Base-by-base conservation (phyloP, 305 asterid species). In the Solanum aculeatissimum region DNA sequence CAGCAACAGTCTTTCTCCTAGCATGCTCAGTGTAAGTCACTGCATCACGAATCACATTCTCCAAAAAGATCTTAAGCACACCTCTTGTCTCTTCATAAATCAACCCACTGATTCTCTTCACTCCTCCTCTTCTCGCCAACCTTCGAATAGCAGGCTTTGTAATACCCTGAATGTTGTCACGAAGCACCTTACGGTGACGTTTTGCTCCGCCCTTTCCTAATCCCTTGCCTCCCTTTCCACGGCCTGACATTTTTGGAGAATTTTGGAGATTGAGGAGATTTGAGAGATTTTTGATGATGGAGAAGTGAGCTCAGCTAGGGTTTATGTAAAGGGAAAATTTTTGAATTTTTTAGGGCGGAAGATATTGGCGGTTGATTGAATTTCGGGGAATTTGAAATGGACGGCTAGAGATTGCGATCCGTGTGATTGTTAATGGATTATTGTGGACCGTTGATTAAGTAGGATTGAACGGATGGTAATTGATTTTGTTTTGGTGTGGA, bases 151-250 rank as follows among this genome's bases (percentile, higher is more conserved):
- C 90, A 13, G 90, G 88, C 86, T 86, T 88, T 0, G 90, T 88
- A 2, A 88, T 88, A 0, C 91, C 91, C 49, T 88, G 91, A 14
- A 88, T 88, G 79, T 88, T 88, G 55, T 88, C 91, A 3, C 89
- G 86, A 19, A 88, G 86, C 42, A 88, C 89, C 62, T 88, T 88
- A 8, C 88, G 88, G 32, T 88, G 91, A 3, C 89, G 87, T 45
- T 88, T 88, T 3, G 89, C 91, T 57, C 91, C 91, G 15, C 91
- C 91, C 82, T 86, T 86, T 15, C 91, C 91, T 66, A 88, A 58
- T 12, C 91, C 91, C 77, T 88, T 88, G 27, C 89, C 91, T 21
- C 89, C 89, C 86, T 88, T 88, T 16, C 91, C 91, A 25, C 91
- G 88, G 4, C 89, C 91, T 0, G 88, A 86, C 88, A 88, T 85